Evolutionary conservation across 148 eudicot genomes (phyloP).

Genomic region (Amaranthus palmeri): DNA sequence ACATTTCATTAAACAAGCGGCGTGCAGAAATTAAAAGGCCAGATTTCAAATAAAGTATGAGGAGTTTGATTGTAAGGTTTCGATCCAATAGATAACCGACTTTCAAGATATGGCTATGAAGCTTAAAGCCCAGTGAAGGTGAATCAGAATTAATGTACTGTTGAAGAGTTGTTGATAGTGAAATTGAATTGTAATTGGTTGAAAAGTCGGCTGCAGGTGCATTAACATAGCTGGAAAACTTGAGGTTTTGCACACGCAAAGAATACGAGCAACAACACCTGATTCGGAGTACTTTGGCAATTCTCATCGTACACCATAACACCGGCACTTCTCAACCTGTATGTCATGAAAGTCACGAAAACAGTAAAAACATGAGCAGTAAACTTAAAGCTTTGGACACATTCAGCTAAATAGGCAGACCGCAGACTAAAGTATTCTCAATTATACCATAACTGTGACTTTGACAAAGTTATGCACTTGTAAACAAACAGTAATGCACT

Average conservation of each 20-base stretch:
- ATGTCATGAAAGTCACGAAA: neutral
- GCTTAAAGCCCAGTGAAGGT: conserved; percentile 71
- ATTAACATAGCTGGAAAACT: conserved; percentile 7
- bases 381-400: neutral
- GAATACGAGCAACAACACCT: conserved; percentile 28
- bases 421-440: too few species aligned
- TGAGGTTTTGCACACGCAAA: conserved; percentile 13
- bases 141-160: conserved; percentile 59
- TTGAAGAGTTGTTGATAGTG: conserved; percentile 50
- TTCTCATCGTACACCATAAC: conserved; percentile 39
- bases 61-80: conserved; percentile 66
- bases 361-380: neutral
- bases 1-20: conserved; percentile 67
- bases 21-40: conserved; percentile 53
- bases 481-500: too few species aligned
- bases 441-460: too few species aligned
- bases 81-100: conserved; percentile 52
- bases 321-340: conserved; percentile 6
- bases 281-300: conserved; percentile 19
- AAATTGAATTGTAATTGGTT: conserved; percentile 26
- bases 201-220: conserved; percentile 20
- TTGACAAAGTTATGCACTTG: too few species aligned
- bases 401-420: too few species aligned
- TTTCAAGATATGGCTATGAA: conserved; percentile 74
- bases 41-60: conserved; percentile 51